Conservation (phyloP, 257 asterid genomes). For the Solanum chiquidenum region DNA sequence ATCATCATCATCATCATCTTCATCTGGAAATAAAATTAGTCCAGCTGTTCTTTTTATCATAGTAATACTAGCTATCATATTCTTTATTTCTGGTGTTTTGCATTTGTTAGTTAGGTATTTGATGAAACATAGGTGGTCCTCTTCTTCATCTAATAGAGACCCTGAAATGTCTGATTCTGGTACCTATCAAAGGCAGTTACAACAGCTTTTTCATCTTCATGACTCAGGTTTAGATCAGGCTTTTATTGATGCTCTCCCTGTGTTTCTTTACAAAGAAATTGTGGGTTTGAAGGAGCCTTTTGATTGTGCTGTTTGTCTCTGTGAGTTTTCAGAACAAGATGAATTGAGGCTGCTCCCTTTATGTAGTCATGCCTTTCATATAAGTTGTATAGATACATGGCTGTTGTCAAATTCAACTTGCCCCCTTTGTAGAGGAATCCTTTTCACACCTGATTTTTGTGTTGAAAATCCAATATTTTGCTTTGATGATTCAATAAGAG, state of each 20-base stretch:
- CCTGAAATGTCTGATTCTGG: conserved; percentile 42
- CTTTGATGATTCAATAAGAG: conserved; percentile 45
- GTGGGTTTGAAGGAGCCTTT: conserved; percentile 71
- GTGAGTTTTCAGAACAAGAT: conserved; percentile 67
- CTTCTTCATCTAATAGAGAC: conserved; percentile 11
- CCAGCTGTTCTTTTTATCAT: conserved; percentile 47
- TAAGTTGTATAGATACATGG: conserved; percentile 90
- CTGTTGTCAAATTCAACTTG: conserved; percentile 72
- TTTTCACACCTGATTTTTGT: conserved; percentile 45
- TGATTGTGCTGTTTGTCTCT: conserved; percentile 85
- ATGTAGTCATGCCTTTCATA: conserved; percentile 90
- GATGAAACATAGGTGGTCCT: conserved; percentile 31
- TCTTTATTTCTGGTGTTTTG: conserved; percentile 51
- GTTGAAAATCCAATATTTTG: conserved; percentile 50
- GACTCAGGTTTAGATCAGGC: conserved; percentile 86
- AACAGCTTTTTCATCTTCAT: conserved; percentile 71
- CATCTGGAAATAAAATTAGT: conserved; percentile 56
- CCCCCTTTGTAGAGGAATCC: conserved; percentile 81
- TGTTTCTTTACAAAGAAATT: conserved; percentile 63
- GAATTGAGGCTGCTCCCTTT: conserved; percentile 60
- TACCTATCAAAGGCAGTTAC: conserved; percentile 65
- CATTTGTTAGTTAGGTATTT: conserved; percentile 54
- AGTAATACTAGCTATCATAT: conserved; percentile 38
- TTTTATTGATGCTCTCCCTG: conserved; percentile 70
- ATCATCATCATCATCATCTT: not conserved